These are phyloP conservation scores for Paragyromitra xinjiangensis DNA, from an alignment of 495 filamentous ascomycete species.

Conservation along the genomic window DNA sequence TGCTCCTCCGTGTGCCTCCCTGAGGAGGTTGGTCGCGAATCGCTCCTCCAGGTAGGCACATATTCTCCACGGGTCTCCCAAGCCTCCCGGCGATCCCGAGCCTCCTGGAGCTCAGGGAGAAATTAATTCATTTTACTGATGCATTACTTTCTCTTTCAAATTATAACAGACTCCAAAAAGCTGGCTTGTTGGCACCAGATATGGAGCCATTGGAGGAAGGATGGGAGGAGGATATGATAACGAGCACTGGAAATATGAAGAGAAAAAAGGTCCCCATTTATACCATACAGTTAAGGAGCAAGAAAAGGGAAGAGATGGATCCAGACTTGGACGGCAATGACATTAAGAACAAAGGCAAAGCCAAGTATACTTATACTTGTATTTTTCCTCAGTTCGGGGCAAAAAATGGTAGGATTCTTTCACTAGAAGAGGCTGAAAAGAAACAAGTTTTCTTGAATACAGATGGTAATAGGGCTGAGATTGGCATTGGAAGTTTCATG, in stretches of 20 bases:
- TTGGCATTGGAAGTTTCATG: too few relatives aligned
- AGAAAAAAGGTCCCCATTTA: conserved; percentile 9
- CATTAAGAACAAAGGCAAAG: not conserved
- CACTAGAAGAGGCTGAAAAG: not conserved
- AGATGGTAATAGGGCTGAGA: too few relatives aligned
- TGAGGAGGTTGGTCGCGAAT: too few relatives aligned
- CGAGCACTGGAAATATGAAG: not conserved
- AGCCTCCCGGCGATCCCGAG: too few relatives aligned
- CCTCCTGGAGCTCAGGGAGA: too few relatives aligned
- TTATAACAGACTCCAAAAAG: not conserved
- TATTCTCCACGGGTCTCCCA: too few relatives aligned
- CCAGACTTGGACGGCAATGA: not conserved
- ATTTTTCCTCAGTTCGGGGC: not conserved
- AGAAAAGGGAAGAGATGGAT: not conserved
- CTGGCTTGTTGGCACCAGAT: not conserved
- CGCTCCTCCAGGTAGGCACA: too few relatives aligned
- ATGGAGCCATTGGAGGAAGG: not conserved
- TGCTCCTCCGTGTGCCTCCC: too few relatives aligned
- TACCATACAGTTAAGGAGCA: too few relatives aligned
- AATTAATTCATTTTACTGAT: too few relatives aligned
- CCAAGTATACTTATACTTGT: conserved; percentile 8
- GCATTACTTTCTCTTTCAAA: not conserved
- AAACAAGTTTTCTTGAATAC: not conserved
- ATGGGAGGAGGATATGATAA: not conserved
- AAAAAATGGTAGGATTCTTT: not conserved